Conservation (phyloP, 2,329 filamentous ascomycete species). For the Aspergillus unguis region DNA sequence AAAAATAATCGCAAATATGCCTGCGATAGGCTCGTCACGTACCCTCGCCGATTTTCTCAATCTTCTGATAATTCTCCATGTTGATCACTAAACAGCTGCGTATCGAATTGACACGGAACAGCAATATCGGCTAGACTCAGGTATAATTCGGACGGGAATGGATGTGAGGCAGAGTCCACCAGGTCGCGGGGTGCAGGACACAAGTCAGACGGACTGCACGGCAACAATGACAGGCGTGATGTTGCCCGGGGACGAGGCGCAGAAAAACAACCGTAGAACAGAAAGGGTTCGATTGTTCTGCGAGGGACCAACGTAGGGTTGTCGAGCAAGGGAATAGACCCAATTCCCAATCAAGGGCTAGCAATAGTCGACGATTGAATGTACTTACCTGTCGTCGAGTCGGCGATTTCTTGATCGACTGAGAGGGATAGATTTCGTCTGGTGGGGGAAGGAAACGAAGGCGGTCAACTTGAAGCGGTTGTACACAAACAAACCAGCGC, state of each 20-base stretch:
- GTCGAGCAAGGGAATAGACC: conserved; percentile 5
- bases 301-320: conserved; percentile 5
- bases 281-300: conserved; percentile 10
- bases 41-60: conserved; percentile 97
- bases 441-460: conserved; percentile 27
- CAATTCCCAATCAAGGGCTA: conserved; percentile 8
- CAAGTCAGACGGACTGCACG: conserved; percentile 13
- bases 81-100: conserved; percentile 10
- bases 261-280: conserved; percentile 11
- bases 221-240: conserved; percentile 6
- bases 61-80: conserved; percentile 96
- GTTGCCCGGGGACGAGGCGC: conserved; percentile 22
- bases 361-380: conserved; percentile 3
- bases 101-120: not conserved
- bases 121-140: not conserved
- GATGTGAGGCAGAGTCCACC: conserved; percentile 12
- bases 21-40: conserved; percentile 31
- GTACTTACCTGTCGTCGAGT: conserved; percentile 11
- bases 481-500: conserved; percentile 38
- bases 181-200: conserved; percentile 14
- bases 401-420: conserved; percentile 37
- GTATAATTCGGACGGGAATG: not conserved
- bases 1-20: not conserved
- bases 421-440: conserved; percentile 48
- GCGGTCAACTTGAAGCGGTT: conserved; percentile 40